Percentiles rank a stretch among this genome's conserved stretches.
phyloP scores from a whole-genome alignment of 345 rosid genomes.

The Populus deltoides region DNA sequence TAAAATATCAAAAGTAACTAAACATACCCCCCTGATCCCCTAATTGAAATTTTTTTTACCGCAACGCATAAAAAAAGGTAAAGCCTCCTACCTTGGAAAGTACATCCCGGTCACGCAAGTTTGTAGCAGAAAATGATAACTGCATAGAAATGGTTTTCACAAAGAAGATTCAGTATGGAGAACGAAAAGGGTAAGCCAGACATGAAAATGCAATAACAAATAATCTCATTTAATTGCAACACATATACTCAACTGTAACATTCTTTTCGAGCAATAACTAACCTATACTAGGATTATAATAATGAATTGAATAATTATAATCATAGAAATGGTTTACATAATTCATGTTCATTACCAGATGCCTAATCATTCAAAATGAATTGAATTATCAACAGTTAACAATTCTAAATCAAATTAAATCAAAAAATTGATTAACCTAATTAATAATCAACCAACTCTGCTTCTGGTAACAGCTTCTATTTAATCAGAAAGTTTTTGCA shows the following conservation, averaged over 20 bases:
- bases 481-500: background rate
- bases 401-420: too few relatives aligned
- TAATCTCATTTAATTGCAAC: background rate
- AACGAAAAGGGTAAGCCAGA: background rate
- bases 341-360: too few relatives aligned
- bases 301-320: too few relatives aligned
- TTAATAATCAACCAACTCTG: background rate
- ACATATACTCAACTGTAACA: background rate
- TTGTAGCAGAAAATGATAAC: constrained; percentile 81
- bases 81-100: constrained; percentile 69
- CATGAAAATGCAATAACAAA: background rate
- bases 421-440: background rate
- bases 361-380: too few relatives aligned
- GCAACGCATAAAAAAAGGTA: background rate
- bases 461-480: background rate
- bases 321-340: too few relatives aligned
- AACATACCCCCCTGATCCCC: background rate
- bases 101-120: constrained; percentile 65
- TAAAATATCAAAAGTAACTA: background rate
- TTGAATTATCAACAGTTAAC: too few relatives aligned
- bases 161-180: constrained; percentile 3
- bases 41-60: background rate
- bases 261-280: background rate
- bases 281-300: too few relatives aligned
- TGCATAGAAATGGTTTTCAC: constrained; percentile 31